Conservation (phyloP, 2,329 filamentous ascomycete species). For the Xylaria sp. region DNA sequence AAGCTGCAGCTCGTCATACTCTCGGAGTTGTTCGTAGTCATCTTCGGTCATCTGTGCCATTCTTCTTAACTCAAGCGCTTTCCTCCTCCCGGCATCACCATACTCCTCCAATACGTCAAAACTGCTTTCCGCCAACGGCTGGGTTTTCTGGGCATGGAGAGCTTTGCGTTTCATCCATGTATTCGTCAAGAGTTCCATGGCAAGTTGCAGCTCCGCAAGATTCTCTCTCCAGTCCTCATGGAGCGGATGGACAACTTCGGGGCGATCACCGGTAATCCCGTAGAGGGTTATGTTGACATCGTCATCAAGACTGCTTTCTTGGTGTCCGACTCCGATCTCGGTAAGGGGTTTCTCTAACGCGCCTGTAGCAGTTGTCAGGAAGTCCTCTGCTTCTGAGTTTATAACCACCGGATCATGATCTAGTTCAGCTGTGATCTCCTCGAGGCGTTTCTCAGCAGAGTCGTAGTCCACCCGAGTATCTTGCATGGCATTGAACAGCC, state of each 20-base stretch:
- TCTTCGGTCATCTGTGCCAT: constrained; percentile 33
- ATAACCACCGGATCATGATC: constrained; percentile 23
- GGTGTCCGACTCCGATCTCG: constrained; percentile 12
- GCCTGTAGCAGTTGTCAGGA: constrained; percentile 24
- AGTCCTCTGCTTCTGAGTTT: constrained; percentile 24
- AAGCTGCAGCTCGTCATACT: constrained; percentile 37
- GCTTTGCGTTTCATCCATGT: constrained; percentile 37
- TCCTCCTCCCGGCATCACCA: constrained; percentile 35
- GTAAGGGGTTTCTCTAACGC: constrained; percentile 13
- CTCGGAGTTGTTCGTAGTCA: constrained; percentile 41
- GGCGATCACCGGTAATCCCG: constrained; percentile 31
- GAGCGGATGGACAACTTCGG: constrained; percentile 43
- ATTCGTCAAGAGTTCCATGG: constrained; percentile 44
- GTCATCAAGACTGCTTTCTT: constrained; percentile 17
- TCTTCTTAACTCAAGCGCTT: constrained; percentile 31
- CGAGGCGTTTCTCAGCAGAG: constrained; percentile 28
- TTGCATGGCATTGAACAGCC: constrained; percentile 26
- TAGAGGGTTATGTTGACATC: constrained; percentile 23
- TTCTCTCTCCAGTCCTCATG: constrained; percentile 41
- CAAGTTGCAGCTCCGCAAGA: constrained; percentile 42
- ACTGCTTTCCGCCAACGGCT: constrained; percentile 20
- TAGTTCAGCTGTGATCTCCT: constrained; percentile 28
- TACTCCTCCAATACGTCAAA: constrained; percentile 23
- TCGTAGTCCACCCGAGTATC: constrained; percentile 20
- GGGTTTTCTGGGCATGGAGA: constrained; percentile 21